These are phyloP conservation scores for Phytophthora brassicae DNA, from an alignment of 352 stramenopile genomes.

Conservation along the genomic window DNA sequence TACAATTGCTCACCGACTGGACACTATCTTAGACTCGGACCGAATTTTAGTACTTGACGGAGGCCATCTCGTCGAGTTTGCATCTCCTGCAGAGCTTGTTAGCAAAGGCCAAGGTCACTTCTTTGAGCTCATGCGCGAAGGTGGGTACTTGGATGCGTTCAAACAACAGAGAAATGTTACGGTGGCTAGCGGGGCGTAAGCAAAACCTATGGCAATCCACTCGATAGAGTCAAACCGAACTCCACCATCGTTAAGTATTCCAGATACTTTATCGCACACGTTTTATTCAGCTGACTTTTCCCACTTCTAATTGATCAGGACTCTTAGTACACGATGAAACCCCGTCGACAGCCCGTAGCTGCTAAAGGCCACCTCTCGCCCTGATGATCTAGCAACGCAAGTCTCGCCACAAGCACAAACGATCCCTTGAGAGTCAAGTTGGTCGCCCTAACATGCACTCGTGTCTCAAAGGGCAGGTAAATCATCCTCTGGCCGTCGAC, in stretches of 20 bases:
- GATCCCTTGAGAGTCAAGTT: slow-evolving; percentile 46
- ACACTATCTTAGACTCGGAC: slow-evolving; percentile 91
- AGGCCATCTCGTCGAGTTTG: slow-evolving; percentile 76
- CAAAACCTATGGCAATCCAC: too few relatives aligned
- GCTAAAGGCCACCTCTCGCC: slow-evolving; percentile 37
- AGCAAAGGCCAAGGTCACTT: slow-evolving; percentile 44
- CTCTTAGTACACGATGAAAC: slow-evolving; percentile 55
- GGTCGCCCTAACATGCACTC: slow-evolving; percentile 41
- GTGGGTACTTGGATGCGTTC: slow-evolving; percentile 43
- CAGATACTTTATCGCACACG: background rate
- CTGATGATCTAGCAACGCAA: slow-evolving; percentile 34
- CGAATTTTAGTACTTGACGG: slow-evolving; percentile 68
- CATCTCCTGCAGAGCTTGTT: slow-evolving; percentile 64
- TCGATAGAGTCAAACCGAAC: too few relatives aligned
- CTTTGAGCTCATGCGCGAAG: slow-evolving; percentile 52
- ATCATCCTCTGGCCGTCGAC: slow-evolving; percentile 9
- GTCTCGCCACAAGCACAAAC: slow-evolving; percentile 40
- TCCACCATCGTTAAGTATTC: background rate
- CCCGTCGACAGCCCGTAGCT: slow-evolving; percentile 42
- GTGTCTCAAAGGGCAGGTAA: slow-evolving; percentile 43
- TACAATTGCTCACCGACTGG: slow-evolving; percentile 93
- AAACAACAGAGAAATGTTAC: slow-evolving; percentile 9
- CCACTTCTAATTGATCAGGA: background rate
- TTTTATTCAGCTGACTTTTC: slow-evolving; percentile 2
- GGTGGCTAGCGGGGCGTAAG: slow-evolving; percentile 8